These are phyloP conservation scores for Elsinoe batatas DNA, from an alignment of 2,329 filamentous ascomycete species.

Conservation along the genomic window DNA sequence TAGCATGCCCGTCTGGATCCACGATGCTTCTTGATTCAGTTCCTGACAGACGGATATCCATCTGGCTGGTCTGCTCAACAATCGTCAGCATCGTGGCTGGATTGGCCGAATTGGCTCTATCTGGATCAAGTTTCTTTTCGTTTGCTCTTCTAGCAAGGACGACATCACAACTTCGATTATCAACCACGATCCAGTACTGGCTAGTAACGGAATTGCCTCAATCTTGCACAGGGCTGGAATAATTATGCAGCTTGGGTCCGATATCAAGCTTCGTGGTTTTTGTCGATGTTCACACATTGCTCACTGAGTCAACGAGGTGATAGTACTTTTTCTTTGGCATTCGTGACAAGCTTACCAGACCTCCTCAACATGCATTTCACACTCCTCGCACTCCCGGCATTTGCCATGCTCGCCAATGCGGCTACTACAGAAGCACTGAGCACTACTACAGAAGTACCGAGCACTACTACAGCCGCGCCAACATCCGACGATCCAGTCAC, in stretches of 20 bases:
- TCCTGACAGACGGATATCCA: background rate
- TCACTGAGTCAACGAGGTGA: no score
- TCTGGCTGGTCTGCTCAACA: background rate
- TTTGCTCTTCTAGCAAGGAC: no score
- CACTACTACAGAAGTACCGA: background rate
- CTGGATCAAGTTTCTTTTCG: no score
- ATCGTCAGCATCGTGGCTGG: background rate
- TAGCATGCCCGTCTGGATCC: background rate
- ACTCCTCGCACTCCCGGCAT: background rate
- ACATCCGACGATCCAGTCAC: background rate
- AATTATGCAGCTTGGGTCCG: no score
- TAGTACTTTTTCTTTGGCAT: no score
- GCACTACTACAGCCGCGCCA: background rate
- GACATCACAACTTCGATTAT: no score
- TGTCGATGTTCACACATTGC: no score
- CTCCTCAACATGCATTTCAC: background rate
- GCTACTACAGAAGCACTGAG: background rate
- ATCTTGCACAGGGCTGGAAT: no score
- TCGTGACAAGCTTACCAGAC: no score
- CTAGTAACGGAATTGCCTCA: no score
- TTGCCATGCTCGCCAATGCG: constrained; percentile 1
- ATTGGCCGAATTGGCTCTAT: background rate
- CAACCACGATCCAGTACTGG: no score
- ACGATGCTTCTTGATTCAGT: background rate
- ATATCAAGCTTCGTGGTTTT: background rate